A percentile compares a stretch with the other conserved stretches of the same genome.
These are phyloP conservation scores for Saccharomycopsis oosterbeekiorum DNA, from an alignment of 805 yeast species.

Conservation along the genomic window DNA sequence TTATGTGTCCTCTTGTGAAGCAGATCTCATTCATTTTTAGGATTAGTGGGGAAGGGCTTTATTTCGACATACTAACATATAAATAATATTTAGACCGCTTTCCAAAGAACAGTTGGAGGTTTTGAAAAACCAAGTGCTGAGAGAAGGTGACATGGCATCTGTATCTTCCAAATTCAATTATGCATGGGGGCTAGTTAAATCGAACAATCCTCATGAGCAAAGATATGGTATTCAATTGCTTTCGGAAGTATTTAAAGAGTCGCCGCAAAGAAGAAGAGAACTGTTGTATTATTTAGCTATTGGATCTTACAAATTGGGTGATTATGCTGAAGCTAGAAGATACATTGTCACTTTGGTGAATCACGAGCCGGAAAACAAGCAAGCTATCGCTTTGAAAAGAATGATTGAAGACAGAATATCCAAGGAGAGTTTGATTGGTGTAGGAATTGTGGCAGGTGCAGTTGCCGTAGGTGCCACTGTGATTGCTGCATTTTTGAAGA, in stretches of 20 bases:
- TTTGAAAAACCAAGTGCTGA: slow-evolving; percentile 63
- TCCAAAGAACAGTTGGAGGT: slow-evolving; percentile 67
- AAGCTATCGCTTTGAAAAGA: slow-evolving; percentile 60
- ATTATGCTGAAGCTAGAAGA: slow-evolving; percentile 73
- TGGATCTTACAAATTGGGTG: slow-evolving; percentile 84
- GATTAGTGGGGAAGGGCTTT: too few relatives aligned
- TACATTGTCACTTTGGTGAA: slow-evolving; percentile 69
- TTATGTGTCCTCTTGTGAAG: too few relatives aligned
- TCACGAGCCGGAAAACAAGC: slow-evolving; percentile 78
- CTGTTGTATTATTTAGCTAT: slow-evolving; percentile 78
- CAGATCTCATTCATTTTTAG: too few relatives aligned
- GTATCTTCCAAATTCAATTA: slow-evolving; percentile 85
- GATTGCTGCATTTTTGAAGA: slow-evolving; percentile 32
- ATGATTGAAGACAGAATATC: slow-evolving; percentile 80
- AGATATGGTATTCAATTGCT: slow-evolving; percentile 71
- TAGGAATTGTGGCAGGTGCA: slow-evolving; percentile 79
- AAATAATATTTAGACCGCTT: slow-evolving; percentile 35
- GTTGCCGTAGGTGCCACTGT: slow-evolving; percentile 76
- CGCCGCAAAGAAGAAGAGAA: slow-evolving; percentile 79
- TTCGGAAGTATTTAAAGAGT: slow-evolving; percentile 58
- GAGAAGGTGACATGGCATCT: slow-evolving; percentile 72
- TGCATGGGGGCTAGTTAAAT: slow-evolving; percentile 92
- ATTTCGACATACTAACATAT: too few relatives aligned
- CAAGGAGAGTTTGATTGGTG: slow-evolving; percentile 78
- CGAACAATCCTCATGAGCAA: slow-evolving; percentile 51